Evolutionary conservation across 2,329 filamentous ascomycete species (phyloP).

Genomic region (Orbilia javanica): DNA sequence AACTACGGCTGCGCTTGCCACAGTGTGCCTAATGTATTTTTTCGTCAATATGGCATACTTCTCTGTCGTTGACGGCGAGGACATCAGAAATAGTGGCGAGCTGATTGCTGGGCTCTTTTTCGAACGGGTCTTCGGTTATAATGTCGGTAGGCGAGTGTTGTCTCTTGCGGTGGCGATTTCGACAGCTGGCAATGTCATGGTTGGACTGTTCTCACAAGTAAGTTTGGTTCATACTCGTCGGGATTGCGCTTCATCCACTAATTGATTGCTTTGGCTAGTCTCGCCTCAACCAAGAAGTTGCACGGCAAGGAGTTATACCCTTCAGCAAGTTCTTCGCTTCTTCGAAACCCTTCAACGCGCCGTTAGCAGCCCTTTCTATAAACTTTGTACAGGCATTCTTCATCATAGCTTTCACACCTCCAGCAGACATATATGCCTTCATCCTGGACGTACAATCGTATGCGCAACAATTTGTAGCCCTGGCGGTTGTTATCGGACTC

Average conservation of each 20-base stretch:
- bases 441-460: slow-evolving; percentile 75
- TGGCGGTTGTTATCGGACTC: slow-evolving; percentile 66
- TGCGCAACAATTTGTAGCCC: slow-evolving; percentile 46
- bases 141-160: slow-evolving; percentile 72
- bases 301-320: slow-evolving; percentile 77
- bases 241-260: background rate
- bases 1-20: slow-evolving; percentile 72
- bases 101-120: slow-evolving; percentile 78
- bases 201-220: slow-evolving; percentile 74
- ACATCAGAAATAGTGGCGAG: slow-evolving; percentile 76
- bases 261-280: slow-evolving; percentile 63
- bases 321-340: slow-evolving; percentile 74
- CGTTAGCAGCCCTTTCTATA: slow-evolving; percentile 76
- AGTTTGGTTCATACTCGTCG: background rate
- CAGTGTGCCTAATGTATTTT: slow-evolving; percentile 75
- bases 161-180: slow-evolving; percentile 76
- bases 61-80: slow-evolving; percentile 75
- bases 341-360: slow-evolving; percentile 76
- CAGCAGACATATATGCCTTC: slow-evolving; percentile 77
- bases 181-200: slow-evolving; percentile 79
- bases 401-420: slow-evolving; percentile 75
- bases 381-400: slow-evolving; percentile 77
- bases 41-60: slow-evolving; percentile 76
- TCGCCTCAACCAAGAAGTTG: slow-evolving; percentile 70
- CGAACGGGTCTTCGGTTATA: slow-evolving; percentile 73